phyloP scores from a whole-genome alignment of 306 rosid species.

The Vigna reflexopilosa region DNA sequence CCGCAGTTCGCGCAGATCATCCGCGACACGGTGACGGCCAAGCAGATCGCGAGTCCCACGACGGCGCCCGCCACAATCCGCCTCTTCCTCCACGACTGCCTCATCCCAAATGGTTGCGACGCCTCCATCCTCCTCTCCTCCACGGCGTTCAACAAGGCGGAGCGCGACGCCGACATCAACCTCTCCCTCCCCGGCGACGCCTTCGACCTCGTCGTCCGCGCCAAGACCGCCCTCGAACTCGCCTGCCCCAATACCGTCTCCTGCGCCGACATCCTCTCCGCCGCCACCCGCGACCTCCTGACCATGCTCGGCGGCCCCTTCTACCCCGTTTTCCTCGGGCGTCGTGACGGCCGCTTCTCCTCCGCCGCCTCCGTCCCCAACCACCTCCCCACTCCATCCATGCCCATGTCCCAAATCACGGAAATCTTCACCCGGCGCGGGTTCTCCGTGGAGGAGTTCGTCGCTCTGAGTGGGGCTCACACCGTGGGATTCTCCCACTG shows the following conservation, averaged over 20 bases:
- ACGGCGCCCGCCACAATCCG: constrained; percentile 68
- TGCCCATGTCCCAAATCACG: constrained; percentile 61
- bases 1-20: constrained; percentile 57
- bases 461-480: constrained; percentile 85
- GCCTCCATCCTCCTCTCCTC: constrained; percentile 70
- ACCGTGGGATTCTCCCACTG: constrained; percentile 89
- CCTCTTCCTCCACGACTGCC: constrained; percentile 77
- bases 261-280: constrained; percentile 65
- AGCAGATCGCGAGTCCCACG: constrained; percentile 61
- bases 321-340: constrained; percentile 56
- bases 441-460: constrained; percentile 73
- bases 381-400: constrained; percentile 64
- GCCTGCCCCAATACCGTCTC: constrained; percentile 68
- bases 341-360: constrained; percentile 59
- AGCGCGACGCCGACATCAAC: constrained; percentile 69
- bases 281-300: constrained; percentile 59
- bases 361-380: constrained; percentile 50
- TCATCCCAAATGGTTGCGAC: constrained; percentile 69
- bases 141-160: constrained; percentile 59
- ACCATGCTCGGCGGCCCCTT: constrained; percentile 68
- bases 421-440: constrained; percentile 62
- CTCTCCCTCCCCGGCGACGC: constrained; percentile 70
- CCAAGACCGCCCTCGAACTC: constrained; percentile 69
- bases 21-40: constrained; percentile 49
- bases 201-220: constrained; percentile 65